These are phyloP conservation scores for Carex arenaria DNA, from an alignment of 202 grass and related monocot species.

Conservation along the genomic window DNA sequence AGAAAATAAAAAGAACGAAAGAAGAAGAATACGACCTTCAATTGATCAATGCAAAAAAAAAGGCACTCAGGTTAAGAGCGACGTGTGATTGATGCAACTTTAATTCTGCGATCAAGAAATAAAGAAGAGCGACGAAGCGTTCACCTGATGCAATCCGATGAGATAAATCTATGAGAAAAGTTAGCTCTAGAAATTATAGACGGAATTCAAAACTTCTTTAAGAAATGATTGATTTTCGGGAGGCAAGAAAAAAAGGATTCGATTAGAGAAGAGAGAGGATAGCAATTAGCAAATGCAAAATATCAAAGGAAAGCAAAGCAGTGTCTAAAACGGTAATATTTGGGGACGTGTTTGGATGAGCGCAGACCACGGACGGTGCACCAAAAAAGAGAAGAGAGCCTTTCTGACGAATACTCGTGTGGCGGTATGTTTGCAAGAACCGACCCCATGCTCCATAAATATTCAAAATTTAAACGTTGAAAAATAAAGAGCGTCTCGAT, in stretches of 20 bases:
- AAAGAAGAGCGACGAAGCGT: not conserved
- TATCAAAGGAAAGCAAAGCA: not conserved
- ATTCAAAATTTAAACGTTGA: not conserved
- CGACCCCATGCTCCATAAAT: not conserved
- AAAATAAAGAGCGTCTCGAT: not conserved
- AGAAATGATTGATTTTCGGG: not conserved
- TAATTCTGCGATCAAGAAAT: not conserved
- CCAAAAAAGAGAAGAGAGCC: not conserved
- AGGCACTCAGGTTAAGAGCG: not conserved
- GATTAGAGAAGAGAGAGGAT: not conserved
- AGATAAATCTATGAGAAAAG: not conserved
- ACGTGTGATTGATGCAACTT: not conserved
- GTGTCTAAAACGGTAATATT: constrained; percentile 5
- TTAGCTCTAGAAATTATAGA: not conserved
- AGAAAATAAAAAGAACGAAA: not conserved
- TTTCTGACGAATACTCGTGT: not conserved
- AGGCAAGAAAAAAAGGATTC: not conserved
- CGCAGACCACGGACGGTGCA: not conserved
- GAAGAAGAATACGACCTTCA: not conserved
- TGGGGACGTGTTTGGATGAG: not conserved
- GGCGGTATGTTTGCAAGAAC: not conserved
- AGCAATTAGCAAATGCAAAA: not conserved
- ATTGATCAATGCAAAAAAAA: not conserved
- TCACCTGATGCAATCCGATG: not conserved
- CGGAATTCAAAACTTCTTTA: not conserved